Evolutionary conservation across 75 land plant genomes (phyloP).

Genomic region (Cunninghamia lanceolata): DNA sequence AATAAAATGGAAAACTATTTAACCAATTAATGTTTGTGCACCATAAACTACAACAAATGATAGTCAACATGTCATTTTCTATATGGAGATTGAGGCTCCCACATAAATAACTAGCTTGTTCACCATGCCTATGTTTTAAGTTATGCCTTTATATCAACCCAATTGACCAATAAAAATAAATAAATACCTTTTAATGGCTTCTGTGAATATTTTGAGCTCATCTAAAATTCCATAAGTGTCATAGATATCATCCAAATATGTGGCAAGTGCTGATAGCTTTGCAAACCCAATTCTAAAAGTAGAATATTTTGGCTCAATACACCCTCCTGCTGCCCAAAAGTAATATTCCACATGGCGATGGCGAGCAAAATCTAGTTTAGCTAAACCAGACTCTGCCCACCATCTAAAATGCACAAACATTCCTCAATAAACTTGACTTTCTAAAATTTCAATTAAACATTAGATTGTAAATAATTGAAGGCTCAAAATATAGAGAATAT

Average conservation of each 20-base stretch:
- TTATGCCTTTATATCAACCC: no score
- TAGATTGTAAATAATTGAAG: no score
- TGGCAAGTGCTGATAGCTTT: conserved; percentile 15
- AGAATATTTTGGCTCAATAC: not conserved
- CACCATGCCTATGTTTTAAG: not conserved
- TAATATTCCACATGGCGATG: not conserved
- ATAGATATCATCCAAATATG: conserved; percentile 32
- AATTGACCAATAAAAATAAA: not conserved
- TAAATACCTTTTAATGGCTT: conserved; percentile 22
- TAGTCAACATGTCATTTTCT: no score
- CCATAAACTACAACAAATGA: no score
- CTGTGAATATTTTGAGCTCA: conserved; percentile 32
- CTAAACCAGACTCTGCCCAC: not conserved
- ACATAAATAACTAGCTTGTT: no score
- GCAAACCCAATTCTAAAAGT: conserved; percentile 8
- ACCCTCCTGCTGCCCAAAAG: not conserved
- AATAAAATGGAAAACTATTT: no score
- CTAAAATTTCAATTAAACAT: not conserved
- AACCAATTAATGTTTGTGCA: no score
- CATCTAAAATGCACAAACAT: not conserved
- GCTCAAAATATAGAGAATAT: not conserved
- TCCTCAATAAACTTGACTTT: not conserved
- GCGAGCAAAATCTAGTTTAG: not conserved
- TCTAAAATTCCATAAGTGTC: conserved; percentile 34
- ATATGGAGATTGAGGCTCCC: no score